phyloP scores from a whole-genome alignment of 2,329 filamentous ascomycete genomes.

The Alternaria novae-zelandiae region DNA sequence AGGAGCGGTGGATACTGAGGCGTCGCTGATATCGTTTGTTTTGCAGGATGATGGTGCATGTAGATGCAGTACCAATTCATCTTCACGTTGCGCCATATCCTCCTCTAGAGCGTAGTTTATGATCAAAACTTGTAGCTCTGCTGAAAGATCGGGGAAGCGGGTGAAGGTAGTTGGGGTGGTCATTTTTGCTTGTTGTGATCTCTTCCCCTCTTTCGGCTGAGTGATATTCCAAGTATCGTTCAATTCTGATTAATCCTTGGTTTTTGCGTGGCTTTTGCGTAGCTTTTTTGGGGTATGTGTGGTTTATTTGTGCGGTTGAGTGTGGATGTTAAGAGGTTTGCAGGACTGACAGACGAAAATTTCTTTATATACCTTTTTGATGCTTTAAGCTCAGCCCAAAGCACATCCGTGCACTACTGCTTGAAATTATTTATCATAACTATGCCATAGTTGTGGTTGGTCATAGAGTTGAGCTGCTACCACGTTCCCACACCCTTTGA shows the following conservation, averaged over 20 bases:
- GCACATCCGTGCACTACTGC: background rate
- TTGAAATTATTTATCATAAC: background rate
- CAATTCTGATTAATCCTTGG: too few species aligned
- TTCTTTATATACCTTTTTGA: background rate
- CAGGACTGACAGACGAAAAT: background rate
- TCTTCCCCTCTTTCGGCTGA: background rate
- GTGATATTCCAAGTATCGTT: too few species aligned
- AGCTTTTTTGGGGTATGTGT: background rate
- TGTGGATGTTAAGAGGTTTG: background rate
- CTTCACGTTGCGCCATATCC: background rate
- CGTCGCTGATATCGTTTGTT: background rate
- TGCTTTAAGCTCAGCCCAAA: background rate
- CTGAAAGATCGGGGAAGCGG: background rate
- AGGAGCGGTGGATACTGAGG: fast-evolving
- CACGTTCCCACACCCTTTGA: background rate
- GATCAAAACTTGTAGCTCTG: background rate
- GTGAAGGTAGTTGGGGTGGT: background rate
- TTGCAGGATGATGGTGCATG: background rate
- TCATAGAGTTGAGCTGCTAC: background rate
- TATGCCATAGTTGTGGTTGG: background rate
- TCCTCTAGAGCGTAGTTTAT: background rate
- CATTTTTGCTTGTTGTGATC: background rate
- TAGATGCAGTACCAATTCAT: background rate
- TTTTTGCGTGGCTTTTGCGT: too few species aligned
- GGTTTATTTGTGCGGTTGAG: background rate